Evolutionary conservation across 2,329 filamentous ascomycete genomes (phyloP).

Genomic region (Stachybotrys chartarum): DNA sequence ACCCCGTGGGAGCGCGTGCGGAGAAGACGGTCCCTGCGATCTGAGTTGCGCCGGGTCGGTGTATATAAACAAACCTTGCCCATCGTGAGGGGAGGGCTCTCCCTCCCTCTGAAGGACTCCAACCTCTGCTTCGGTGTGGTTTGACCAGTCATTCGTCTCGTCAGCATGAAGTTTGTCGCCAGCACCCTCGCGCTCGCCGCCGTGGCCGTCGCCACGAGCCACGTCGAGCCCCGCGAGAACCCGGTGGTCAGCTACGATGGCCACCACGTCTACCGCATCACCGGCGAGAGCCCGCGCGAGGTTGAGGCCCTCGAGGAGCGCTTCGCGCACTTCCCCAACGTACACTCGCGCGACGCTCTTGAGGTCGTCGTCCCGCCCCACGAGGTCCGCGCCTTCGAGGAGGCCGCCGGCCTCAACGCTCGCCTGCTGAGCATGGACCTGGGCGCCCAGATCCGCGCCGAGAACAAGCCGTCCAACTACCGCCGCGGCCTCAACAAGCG

Average conservation of each 20-base stretch:
- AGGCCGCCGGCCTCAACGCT: conserved; percentile 14
- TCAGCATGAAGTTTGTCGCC: not conserved
- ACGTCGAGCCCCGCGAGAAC: not conserved
- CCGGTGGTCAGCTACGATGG: conserved; percentile 19
- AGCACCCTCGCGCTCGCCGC: conserved; percentile 1
- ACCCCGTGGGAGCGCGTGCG: not conserved
- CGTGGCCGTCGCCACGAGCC: not conserved
- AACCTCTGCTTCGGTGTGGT: not conserved
- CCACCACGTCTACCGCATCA: conserved; percentile 23
- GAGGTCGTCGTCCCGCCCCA: conserved; percentile 24
- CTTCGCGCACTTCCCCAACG: conserved; percentile 10
- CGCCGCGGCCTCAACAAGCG: conserved; percentile 8
- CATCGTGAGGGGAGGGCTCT: not conserved
- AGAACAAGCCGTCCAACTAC: conserved; percentile 16
- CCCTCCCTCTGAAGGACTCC: not conserved
- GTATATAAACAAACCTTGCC: not conserved
- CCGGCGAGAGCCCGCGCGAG: conserved; percentile 6
- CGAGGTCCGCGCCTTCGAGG: conserved; percentile 17
- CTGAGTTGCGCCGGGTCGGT: too few relatives aligned
- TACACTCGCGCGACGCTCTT: conserved; percentile 18
- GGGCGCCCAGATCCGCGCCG: conserved; percentile 18
- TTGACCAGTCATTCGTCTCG: not conserved
- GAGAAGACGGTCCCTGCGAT: not conserved
- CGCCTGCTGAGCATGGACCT: conserved; percentile 18
- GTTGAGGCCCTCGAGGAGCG: conserved; percentile 9